These are phyloP conservation scores for Tuctoria greenei DNA, from an alignment of 176 grass and related monocot genomes.

Conservation along the genomic window DNA sequence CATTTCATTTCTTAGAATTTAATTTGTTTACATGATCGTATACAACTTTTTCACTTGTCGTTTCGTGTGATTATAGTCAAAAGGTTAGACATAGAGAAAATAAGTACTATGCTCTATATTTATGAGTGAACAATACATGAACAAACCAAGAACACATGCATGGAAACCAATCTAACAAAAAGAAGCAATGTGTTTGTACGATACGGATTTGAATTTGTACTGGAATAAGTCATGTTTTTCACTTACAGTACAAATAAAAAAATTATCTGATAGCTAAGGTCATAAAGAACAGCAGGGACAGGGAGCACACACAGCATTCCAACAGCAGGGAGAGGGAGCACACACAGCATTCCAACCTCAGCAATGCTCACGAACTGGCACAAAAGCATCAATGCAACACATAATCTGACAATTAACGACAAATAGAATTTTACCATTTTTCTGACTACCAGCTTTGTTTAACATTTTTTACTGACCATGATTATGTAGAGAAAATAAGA, in stretches of 20 bases:
- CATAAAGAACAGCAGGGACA: background rate
- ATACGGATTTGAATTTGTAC: background rate
- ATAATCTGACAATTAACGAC: background rate
- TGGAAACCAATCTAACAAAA: background rate
- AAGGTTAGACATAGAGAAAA: background rate
- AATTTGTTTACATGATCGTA: background rate
- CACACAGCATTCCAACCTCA: background rate
- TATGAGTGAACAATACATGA: background rate
- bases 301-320: background rate
- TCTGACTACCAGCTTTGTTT: background rate
- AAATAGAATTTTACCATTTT: background rate
- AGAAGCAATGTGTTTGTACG: background rate
- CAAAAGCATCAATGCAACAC: background rate
- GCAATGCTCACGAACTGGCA: background rate
- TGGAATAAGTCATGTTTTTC: background rate
- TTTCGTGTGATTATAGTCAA: background rate
- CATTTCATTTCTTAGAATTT: background rate
- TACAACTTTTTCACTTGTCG: background rate
- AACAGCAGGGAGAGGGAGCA: too few relatives aligned
- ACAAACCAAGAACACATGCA: too few relatives aligned
- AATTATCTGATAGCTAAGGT: background rate
- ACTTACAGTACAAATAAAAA: background rate
- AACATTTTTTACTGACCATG: background rate
- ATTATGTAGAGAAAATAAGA: background rate
- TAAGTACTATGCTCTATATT: background rate